A percentile compares a stretch with the other conserved stretches of the same genome.
phyloP scores from a whole-genome alignment of 208 protist species.

The Vickermania spadyakhi region DNA sequence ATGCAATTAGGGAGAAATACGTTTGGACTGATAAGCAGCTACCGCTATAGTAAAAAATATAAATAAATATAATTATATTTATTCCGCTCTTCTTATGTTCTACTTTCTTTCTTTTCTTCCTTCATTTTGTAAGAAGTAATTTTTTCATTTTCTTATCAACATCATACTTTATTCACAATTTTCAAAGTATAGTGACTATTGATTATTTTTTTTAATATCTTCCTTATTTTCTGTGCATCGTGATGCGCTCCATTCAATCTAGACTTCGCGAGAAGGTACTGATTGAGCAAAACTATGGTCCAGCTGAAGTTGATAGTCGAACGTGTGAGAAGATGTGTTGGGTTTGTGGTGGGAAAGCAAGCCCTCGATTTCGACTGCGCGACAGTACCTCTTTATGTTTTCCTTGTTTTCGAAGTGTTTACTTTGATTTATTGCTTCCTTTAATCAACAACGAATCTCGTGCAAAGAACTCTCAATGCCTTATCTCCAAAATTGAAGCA shows the following conservation, averaged over 20 bases:
- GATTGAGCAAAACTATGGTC: not conserved
- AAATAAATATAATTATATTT: no score
- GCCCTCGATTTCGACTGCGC: slow-evolving; percentile 25
- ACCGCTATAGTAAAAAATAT: no score
- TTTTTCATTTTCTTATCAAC: no score
- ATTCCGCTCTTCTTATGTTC: no score
- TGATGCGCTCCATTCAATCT: not conserved
- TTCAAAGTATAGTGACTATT: no score
- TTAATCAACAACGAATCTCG: slow-evolving; percentile 37
- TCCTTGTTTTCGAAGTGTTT: slow-evolving; percentile 47
- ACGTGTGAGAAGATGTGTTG: slow-evolving; percentile 26
- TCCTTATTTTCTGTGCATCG: no score
- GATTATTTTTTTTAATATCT: no score
- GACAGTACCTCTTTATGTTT: slow-evolving; percentile 53
- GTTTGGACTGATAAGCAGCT: no score
- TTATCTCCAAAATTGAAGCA: slow-evolving; percentile 26
- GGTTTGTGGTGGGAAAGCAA: slow-evolving; percentile 32
- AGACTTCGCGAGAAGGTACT: not conserved
- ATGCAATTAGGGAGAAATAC: no score
- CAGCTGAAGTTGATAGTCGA: not conserved
- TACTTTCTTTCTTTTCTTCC: no score
- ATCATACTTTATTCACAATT: no score
- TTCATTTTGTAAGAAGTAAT: no score
- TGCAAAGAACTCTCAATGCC: slow-evolving; percentile 21
- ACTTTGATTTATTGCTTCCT: slow-evolving; percentile 35